These are phyloP conservation scores for Artemisia argyi DNA, from an alignment of 129 eudicot species.

Conservation along the genomic window DNA sequence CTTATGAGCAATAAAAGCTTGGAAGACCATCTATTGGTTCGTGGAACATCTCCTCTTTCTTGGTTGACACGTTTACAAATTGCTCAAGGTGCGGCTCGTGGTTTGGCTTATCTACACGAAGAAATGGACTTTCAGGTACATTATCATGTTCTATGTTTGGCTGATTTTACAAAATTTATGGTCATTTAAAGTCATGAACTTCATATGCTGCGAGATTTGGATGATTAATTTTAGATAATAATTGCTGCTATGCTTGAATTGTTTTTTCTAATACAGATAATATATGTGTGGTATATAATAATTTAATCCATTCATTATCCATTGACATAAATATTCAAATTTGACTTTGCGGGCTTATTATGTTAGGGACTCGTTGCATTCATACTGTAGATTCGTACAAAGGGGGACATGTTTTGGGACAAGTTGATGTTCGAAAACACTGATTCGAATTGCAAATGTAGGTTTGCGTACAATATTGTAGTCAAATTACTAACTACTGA, in stretches of 20 bases:
- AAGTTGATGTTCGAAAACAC: not conserved
- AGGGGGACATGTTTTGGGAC: not conserved
- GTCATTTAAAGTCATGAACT: not conserved
- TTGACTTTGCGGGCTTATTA: constrained; percentile 1
- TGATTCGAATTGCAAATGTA: too few relatives aligned
- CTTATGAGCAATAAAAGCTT: constrained; percentile 82
- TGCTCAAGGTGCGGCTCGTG: constrained; percentile 94
- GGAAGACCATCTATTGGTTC: constrained; percentile 73
- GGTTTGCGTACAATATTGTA: too few relatives aligned
- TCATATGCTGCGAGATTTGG: not conserved
- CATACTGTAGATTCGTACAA: not conserved
- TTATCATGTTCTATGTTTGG: not conserved
- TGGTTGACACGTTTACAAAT: constrained; percentile 74
- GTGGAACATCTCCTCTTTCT: constrained; percentile 60
- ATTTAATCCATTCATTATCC: not conserved
- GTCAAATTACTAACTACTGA: not conserved
- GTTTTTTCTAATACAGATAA: not conserved
- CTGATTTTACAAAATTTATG: not conserved
- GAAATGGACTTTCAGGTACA: constrained; percentile 97
- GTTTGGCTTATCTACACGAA: constrained; percentile 87
- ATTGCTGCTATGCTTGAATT: not conserved
- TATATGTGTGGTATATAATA: not conserved
- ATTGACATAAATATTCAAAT: not conserved
- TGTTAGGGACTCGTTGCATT: not conserved
- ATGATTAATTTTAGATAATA: not conserved